Evolutionary conservation across 179 eudicot genomes (phyloP).

Genomic region (Gypsophila paniculata): DNA sequence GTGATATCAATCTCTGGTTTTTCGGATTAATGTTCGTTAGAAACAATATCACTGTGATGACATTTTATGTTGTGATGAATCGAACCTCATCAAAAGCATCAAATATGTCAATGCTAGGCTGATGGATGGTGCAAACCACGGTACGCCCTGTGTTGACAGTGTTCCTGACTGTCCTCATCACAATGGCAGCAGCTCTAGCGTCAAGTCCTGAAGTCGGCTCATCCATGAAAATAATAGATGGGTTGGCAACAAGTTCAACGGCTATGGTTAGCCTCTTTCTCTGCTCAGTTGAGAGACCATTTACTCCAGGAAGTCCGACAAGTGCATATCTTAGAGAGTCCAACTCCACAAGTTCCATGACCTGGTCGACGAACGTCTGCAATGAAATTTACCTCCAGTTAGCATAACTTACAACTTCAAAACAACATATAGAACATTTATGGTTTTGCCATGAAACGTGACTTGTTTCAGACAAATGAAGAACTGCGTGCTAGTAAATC

Average conservation of each 20-base stretch:
- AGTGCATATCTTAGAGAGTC: constrained; percentile 52
- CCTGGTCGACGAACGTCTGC: constrained; percentile 70
- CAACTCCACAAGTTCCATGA: constrained; percentile 71
- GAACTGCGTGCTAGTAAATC: neutral
- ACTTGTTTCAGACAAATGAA: neutral
- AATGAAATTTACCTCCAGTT: constrained; percentile 3
- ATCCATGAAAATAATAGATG: constrained; percentile 67
- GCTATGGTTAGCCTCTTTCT: constrained; percentile 65
- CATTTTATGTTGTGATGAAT: constrained; percentile 6
- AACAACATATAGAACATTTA: neutral
- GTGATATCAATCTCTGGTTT: neutral
- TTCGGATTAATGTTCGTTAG: neutral
- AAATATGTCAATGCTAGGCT: constrained; percentile 83
- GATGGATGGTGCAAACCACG: constrained; percentile 70
- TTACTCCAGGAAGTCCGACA: constrained; percentile 69
- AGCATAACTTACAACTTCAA: neutral
- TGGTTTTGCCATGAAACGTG: neutral
- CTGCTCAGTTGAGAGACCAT: constrained; percentile 84
- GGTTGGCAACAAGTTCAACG: constrained; percentile 67
- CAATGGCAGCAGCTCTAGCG: constrained; percentile 85
- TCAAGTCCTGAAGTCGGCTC: constrained; percentile 89
- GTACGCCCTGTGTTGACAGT: constrained; percentile 67
- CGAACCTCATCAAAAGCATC: constrained; percentile 87
- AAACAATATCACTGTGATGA: neutral
- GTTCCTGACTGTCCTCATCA: constrained; percentile 70